Base-by-base conservation (phyloP, 345 rosid species). In the Eucalyptus sp. region DNA sequence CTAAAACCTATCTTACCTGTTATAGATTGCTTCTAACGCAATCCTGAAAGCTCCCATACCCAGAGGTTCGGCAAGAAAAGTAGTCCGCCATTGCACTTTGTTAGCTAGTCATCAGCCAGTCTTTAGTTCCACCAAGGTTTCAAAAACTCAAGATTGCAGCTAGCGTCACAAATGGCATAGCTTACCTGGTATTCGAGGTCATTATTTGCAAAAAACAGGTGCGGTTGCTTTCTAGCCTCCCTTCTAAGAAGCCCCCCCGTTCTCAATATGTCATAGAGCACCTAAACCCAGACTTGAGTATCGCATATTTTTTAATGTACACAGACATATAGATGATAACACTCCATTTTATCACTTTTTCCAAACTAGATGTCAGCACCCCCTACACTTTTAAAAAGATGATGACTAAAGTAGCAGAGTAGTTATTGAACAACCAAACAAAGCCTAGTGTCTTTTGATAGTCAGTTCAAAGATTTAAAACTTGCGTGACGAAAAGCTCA, bases 41-140 rank as follows among this genome's bases (percentile, higher is more conserved):
- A 96, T 95, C 93, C 96, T 94, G 95, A 96, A 96, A 92, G 98
- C 99, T 89, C 97, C 98, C 96, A 94, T 93, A 87, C 99, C 99
- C 66, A 96, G 94, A 91, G 97, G 99, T 90, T 96, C 97, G 88
- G 95, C 88, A 89, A 98, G 97, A 92, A 96, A 97, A 86, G 91
- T 91, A 92, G 97, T 95, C 98, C 95, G 89, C 89, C 89, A 93
- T 93, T 87, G 86, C 46, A 92, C 89, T 88, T 83, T 86, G 89
- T 95, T 88, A 96, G 97, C 71, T 51, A 50, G 71, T 46, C 24
- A 66, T 12, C 71, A 68, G 89, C 44, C 41, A 29, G 17, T 62
- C 15, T 10, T 29, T n/a, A 27, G 68, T 22, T 62, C 66, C 51
- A 27, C 71, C 24, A 15, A 37, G 46, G 27, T 29, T 56, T 48